Base-by-base conservation (phyloP, 805 yeast species). In the Wickerhamomyces bisporus region DNA sequence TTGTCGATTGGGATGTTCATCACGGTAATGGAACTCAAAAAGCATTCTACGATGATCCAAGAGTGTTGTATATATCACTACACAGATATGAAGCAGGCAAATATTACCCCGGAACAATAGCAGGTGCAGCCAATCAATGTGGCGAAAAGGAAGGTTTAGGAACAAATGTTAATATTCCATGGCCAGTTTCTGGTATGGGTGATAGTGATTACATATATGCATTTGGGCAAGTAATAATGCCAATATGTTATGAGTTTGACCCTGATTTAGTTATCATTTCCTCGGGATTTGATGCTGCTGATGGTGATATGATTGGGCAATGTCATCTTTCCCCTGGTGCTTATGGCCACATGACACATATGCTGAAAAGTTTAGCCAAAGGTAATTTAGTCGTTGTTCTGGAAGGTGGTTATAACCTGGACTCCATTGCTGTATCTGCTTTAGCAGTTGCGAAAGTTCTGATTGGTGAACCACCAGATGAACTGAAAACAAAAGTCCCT, bases 21-120 rank as follows among this genome's bases (percentile, higher is more conserved):
- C 99, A 93, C 60, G 99, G 99, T 19, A 93, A 93, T 60, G 99
- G 99, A 28, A 93, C 99, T 1, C 98, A 93, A 61, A 82, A 84
- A 57, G 87, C 95, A 3, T 93, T 93, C 50, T 77, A 77, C 48
- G 75, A 86, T 46, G 96, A 93, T 56, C 95, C 95, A 20, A 68
- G 95, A 39, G 97, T 93, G 8, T 69, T 93, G 26, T 93, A 93
- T 61, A 78, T 93, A 32, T 89, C 98, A 0, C 63, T 91, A 23
- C 99, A 93, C 62, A 75, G 98, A 46, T 91, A 85, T 57, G 98
- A 93, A 53, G 77, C 82, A 46, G 98, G 95, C 0, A 78, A 77
- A 49, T 93, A 86, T 57, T 93, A 93, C 56, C 99, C 99, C 0
- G 97, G 98, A 5, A 86, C 95, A 0, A 72, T 77, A 28, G 87